Base-by-base conservation (phyloP, 768 basidiomycete genomes). In the Gymnopilus junonius region DNA sequence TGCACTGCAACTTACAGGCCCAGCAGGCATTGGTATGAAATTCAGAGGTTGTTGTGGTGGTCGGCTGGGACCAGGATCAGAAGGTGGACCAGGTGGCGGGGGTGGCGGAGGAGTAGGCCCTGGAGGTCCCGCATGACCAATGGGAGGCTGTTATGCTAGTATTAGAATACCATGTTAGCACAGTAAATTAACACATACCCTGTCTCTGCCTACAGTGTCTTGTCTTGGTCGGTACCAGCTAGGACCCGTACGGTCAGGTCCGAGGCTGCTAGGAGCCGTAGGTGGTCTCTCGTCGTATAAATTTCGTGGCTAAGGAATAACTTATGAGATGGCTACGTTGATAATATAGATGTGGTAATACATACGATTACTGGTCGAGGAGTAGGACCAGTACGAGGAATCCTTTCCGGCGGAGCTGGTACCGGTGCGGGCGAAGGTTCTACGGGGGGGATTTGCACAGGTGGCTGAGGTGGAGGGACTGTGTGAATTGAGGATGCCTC, bases 21-120 rank as follows among this genome's bases (percentile, higher is more conserved):
- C 82, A 29, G 78, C 70, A 31, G 85, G 86, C 82, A 85, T 83
- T 27, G 78, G 79, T 23, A 78, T 68, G 69, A 81, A 82, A 8
- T 69, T 67, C 2, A 77, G 74, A 42, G 56, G 50, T 42, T 62
- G 61, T 50, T 58, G 62, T n/a, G 35, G 55, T 37, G 53, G 63
- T 34, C 37, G 20, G 8, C 25, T 15, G 3, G 37, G 35, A 55
- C 21, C 27, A 12, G 21, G 39, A 43, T n/a, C 21, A 3, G 27
- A 27, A 46, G 64, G 25, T 35, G 42, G 45, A 31, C 45, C 45
- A 27, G 45, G 27, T 23, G 56, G 27, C 31, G 56, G 43, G 2
- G 40, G 40, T 7, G 40, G 40, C 17, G 45, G 27, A 34, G 55
- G 59, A 21, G 10, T 20, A 17, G 12, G 25, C 6, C 46, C 39